Conservation (phyloP, 371 early-diverging fungal genomes). For the Syncephalastrum monosporum region DNA sequence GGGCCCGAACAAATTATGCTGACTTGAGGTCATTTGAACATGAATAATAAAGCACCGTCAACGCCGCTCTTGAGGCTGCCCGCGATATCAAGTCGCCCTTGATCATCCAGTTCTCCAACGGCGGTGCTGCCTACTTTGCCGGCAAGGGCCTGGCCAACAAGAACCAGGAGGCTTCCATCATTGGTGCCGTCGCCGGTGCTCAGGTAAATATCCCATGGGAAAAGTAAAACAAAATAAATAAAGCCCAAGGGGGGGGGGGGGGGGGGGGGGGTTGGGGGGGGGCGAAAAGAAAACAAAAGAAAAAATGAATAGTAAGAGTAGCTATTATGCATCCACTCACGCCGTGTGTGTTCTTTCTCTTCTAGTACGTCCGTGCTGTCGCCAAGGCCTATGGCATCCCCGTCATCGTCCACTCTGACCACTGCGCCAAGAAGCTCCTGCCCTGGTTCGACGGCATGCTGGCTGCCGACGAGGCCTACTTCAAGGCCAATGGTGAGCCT, state of each 20-base stretch:
- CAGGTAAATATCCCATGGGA: conserved; percentile 34
- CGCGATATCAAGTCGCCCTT: conserved; percentile 87
- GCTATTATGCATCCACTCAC: background rate
- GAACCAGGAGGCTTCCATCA: conserved; percentile 83
- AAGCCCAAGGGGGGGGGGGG: no score
- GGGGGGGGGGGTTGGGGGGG: no score
- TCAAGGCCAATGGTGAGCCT: conserved; percentile 85
- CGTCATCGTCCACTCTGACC: conserved; percentile 88
- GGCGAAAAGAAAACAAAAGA: background rate
- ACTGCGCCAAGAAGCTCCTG: conserved; percentile 93
- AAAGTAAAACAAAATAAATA: no score
- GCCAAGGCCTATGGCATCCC: conserved; percentile 91
- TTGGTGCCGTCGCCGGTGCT: conserved; percentile 90
- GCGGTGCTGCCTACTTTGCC: conserved; percentile 87
- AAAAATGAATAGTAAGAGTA: background rate
- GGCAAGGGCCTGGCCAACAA: conserved; percentile 91
- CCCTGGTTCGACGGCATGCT: conserved; percentile 96
- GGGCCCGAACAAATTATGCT: background rate
- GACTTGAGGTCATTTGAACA: conserved; percentile 1
- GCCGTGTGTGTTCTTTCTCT: background rate
- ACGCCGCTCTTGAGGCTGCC: conserved; percentile 91
- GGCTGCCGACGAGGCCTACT: conserved; percentile 89
- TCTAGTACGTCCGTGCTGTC: conserved; percentile 74
- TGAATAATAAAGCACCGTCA: conserved; percentile 63
- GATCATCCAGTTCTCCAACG: conserved; percentile 92